Conservation (phyloP, 805 yeast genomes). For the Wickerhamomyces rabaulensis region DNA sequence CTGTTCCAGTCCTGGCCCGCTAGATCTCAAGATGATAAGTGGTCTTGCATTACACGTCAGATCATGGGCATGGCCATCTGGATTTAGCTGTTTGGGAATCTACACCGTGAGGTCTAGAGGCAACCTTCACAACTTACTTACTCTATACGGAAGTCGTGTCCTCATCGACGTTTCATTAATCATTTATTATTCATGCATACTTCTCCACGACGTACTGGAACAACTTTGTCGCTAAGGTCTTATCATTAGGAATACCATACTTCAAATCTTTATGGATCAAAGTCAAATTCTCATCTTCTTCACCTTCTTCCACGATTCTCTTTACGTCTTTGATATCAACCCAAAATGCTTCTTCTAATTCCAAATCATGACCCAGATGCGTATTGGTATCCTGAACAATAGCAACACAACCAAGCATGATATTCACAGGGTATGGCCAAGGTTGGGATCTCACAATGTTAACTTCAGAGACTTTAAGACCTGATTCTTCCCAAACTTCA, state of each 20-base stretch:
- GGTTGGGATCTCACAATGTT: constrained; percentile 76
- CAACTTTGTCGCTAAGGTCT: constrained; percentile 21
- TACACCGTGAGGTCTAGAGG: too few species aligned
- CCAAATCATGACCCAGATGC: constrained; percentile 73
- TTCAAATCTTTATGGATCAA: constrained; percentile 9
- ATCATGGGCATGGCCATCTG: too few species aligned
- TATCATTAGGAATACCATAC: constrained; percentile 23
- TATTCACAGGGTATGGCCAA: constrained; percentile 95
- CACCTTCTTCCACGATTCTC: constrained; percentile 29
- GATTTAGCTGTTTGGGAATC: too few species aligned
- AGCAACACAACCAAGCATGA: constrained; percentile 90
- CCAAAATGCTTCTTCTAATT: constrained; percentile 83
- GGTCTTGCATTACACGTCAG: too few species aligned
- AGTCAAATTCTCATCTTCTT: constrained; percentile 17
- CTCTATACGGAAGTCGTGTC: too few species aligned
- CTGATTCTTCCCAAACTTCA: constrained; percentile 95
- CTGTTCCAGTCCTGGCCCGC: too few species aligned
- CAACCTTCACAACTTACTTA: too few species aligned
- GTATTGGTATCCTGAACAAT: constrained; percentile 60
- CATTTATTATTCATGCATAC: not conserved
- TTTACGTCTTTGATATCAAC: constrained; percentile 52
- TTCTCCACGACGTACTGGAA: constrained; percentile 20
- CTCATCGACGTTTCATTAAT: too few species aligned
- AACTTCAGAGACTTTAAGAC: constrained; percentile 54
- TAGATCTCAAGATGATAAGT: too few species aligned